Evolutionary conservation across 495 filamentous ascomycete species (phyloP), one percentile per base, ranked within the genome.

Genomic region (Penicillium psychrofluorescens): DNA sequence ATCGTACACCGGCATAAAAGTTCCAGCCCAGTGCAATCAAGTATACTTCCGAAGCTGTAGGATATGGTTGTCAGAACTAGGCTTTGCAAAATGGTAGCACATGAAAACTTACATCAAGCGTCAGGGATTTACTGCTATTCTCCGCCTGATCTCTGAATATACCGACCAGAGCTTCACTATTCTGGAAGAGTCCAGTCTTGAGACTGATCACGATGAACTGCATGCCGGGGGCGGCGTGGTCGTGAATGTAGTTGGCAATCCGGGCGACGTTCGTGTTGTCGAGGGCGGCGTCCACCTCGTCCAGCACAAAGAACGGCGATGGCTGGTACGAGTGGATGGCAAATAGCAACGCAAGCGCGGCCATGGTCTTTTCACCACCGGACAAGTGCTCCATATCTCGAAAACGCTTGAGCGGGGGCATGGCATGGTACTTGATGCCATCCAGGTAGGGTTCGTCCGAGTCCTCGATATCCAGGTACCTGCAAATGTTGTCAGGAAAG

Each of bases 301-400:
- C 92, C 22, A 99, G 80, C 40, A 99, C 94, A 65, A 97, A 99
- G 72, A 99, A 97, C 3, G 92, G 92, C 22, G 76, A 83, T 2
- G 92, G 92, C 62, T 95, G 88, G 70, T 89, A 97, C 29, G 80
- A 86, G 69, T 97, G 92, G 46, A 99, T 88, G 15, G 92, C 91
- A 55, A 99, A 97, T 7, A 99, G 79, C 41, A 99, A 73, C 13
- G 92, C 92, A 15, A 99, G 76, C 34, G 92, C 92, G 2, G 92
- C 92, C 84, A 99, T 99, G 11, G 94, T 96, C 77, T 97, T 97
- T 70, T 99, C 92, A 42, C 92, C 92, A 50, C 92, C 92, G 9
- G 88, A 95, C 15, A 99, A 77, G 58, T 95, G 91, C 64, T 97
- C 92, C 92, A 99, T 97, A 65, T 97, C 94, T 32, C 92, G 79